These are phyloP conservation scores for Rhodotorula glutinis DNA, from an alignment of 1,284 basidiomycete species.

Conservation along the genomic window DNA sequence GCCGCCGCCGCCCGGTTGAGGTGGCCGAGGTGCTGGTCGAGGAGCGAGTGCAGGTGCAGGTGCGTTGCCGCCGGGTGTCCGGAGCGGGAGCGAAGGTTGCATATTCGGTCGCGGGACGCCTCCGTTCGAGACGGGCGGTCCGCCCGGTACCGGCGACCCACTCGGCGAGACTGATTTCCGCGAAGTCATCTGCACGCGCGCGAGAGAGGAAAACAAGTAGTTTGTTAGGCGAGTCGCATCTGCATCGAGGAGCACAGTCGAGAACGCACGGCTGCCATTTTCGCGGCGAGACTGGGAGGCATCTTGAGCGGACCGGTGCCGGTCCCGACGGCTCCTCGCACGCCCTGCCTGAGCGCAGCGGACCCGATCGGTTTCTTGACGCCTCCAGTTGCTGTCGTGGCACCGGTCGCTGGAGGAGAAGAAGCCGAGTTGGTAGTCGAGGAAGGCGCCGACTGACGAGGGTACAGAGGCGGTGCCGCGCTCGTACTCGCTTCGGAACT, in stretches of 20 bases:
- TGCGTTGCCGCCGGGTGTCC: slow-evolving; percentile 19
- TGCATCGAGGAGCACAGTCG: too few species aligned
- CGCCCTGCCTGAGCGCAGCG: slow-evolving; percentile 13
- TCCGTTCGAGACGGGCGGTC: not conserved
- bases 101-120: slow-evolving; percentile 39
- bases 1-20: slow-evolving; percentile 34
- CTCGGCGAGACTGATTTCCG: slow-evolving; percentile 38
- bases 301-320: slow-evolving; percentile 50
- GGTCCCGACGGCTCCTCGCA: slow-evolving; percentile 3
- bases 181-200: slow-evolving; percentile 37
- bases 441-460: too few species aligned
- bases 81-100: slow-evolving; percentile 35
- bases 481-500: too few species aligned
- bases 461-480: too few species aligned
- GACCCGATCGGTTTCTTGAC: not conserved
- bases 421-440: too few species aligned
- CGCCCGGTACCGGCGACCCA: not conserved
- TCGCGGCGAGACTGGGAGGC: slow-evolving; percentile 84
- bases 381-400: too few species aligned
- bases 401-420: too few species aligned
- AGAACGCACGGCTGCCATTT: slow-evolving; percentile 78
- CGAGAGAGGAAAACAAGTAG: too few species aligned
- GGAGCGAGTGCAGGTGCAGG: slow-evolving; percentile 21
- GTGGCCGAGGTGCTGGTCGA: slow-evolving; percentile 15
- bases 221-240: too few species aligned